Evolutionary conservation across 352 stramenopile genomes (phyloP).

Genomic region (Saprolegnia parasitica): DNA sequence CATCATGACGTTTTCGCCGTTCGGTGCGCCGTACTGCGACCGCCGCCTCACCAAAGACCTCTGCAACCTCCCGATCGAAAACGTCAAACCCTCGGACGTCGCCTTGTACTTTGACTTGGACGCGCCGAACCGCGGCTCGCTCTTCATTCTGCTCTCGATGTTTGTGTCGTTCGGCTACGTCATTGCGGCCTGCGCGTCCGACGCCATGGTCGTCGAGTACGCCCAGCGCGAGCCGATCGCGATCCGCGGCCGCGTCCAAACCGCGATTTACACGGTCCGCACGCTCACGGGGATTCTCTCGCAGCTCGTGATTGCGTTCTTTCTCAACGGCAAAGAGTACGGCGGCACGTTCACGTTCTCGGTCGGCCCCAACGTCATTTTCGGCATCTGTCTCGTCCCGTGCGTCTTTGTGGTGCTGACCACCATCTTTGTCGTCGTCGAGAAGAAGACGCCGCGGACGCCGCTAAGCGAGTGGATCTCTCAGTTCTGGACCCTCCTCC

Average conservation of each 20-base stretch:
- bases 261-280: conserved; percentile 44
- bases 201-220: conserved; percentile 74
- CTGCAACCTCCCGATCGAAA: not conserved
- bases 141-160: conserved; percentile 53
- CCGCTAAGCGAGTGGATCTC: conserved; percentile 8
- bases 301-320: conserved; percentile 38
- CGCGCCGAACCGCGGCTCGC: not conserved
- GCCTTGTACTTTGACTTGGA: not conserved
- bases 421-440: conserved; percentile 1
- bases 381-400: conserved; percentile 26
- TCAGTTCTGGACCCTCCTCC: conserved; percentile 48
- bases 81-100: not conserved
- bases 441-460: not conserved
- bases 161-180: conserved; percentile 62
- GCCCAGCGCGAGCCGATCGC: conserved; percentile 52
- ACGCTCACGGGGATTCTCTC: conserved; percentile 32
- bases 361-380: conserved; percentile 47
- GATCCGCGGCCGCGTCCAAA: conserved; percentile 39
- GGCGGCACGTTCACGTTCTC: conserved; percentile 47
- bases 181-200: conserved; percentile 62
- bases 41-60: not conserved
- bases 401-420: not conserved
- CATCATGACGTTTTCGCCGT: not conserved
- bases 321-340: conserved; percentile 44
- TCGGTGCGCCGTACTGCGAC: not conserved